Percentiles rank a stretch among this genome's conserved stretches.
Evolutionary conservation across 2,329 filamentous ascomycete species (phyloP).

Genomic region (Colletotrichum acutatum): DNA sequence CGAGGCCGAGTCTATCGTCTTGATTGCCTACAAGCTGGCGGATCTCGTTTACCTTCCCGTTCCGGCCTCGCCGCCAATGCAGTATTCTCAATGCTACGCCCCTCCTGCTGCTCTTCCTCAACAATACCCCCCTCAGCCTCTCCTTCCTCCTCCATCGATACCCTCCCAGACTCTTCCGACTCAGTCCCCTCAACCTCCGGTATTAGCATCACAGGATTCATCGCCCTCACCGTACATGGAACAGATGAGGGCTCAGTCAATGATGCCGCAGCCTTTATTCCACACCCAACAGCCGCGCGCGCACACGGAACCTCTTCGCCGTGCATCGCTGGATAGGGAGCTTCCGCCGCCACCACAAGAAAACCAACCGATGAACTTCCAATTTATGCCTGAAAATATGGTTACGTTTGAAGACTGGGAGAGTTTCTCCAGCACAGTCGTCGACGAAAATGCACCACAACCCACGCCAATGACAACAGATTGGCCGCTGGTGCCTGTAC

Average conservation of each 20-base stretch:
- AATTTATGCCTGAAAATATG: constrained; percentile 51
- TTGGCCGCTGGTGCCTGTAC: constrained; percentile 41
- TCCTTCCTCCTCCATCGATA: constrained; percentile 36
- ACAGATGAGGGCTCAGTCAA: constrained; percentile 34
- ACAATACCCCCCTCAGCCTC: constrained; percentile 34
- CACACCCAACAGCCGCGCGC: constrained; percentile 29
- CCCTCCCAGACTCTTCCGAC: constrained; percentile 36
- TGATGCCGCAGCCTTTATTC: constrained; percentile 34
- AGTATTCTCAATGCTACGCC: constrained; percentile 35
- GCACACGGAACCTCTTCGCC: constrained; percentile 27
- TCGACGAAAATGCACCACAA: constrained; percentile 43
- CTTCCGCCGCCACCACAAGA: constrained; percentile 36
- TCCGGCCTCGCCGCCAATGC: constrained; percentile 36
- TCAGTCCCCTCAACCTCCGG: constrained; percentile 33
- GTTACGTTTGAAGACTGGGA: constrained; percentile 55
- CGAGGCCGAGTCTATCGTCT: constrained; percentile 67
- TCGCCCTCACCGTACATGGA: constrained; percentile 31
- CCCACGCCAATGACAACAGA: constrained; percentile 38
- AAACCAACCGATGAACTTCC: constrained; percentile 52
- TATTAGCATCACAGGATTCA: constrained; percentile 33
- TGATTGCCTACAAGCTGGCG: constrained; percentile 68
- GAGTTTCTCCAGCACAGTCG: constrained; percentile 47
- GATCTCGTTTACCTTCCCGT: constrained; percentile 52
- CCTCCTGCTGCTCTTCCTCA: constrained; percentile 33
- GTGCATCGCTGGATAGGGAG: constrained; percentile 36